Base-by-base conservation (phyloP, 129 eudicot genomes). In the Smallanthus sonchifolius region DNA sequence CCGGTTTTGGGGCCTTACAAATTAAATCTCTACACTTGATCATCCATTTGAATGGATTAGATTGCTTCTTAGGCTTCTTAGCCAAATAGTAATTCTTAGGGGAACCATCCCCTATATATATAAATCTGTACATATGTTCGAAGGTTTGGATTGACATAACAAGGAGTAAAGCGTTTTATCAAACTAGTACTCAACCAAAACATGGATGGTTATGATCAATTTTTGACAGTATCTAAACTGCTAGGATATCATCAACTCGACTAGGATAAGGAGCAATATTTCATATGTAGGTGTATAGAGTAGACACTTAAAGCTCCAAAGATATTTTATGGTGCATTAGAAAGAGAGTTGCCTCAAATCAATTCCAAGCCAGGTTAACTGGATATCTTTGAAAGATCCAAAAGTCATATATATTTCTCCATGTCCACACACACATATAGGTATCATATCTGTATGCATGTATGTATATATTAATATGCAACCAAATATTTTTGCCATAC, bases 281-380 rank as follows among this genome's bases (percentile, higher is more conserved):
- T 19, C 19, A 32, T 4, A 13, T 8, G 17, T 62, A 62, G 64
- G 20, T 67, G 19, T n/a, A 54, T 67, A 67, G 44, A 55, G 48
- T 75, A 67, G 80, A 43, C 63, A 40, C 56, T 76, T 32, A 42
- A 43, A 55, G 59, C 68, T 42, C n/a, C 42, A 36, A 19, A 72
- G 54, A 72, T 49, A 70, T 72, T 70, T 70, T 49, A 11, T n/a
- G 28, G 38, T n/a, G 47, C 34, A 34, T 15, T 43, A 43, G 19
- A 55, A 55, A 65, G 30, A 49, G 44, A 49, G 65, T 39, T 75
- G 51, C 32, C 52, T 49, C 65, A 75, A 75, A 17, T 60, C 61
- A 60, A 45, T 32, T 42, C 43, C 11, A 4, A 10, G 32, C 76
- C 35, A 72, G 39, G 19, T 71, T 42, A 52, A 52, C 16, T 54